A percentile compares a stretch with the other conserved stretches of the same genome.
Conservation (phyloP, 2,329 filamentous ascomycete species). For the Arthroderma sp. region DNA sequence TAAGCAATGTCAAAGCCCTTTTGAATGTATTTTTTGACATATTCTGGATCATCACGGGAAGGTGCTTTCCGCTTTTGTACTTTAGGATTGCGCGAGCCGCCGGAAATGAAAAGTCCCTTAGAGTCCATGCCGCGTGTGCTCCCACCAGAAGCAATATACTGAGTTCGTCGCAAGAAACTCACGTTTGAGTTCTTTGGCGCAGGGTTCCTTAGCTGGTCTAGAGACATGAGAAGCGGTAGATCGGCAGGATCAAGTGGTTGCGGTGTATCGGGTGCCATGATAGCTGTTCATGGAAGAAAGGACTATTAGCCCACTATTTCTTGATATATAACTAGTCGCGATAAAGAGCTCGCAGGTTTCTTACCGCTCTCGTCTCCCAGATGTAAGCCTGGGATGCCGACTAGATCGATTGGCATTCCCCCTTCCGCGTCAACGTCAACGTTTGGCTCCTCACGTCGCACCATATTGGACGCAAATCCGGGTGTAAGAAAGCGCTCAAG, state of each 20-base stretch:
- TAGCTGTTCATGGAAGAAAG: constrained; percentile 41
- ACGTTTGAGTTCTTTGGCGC: constrained; percentile 64
- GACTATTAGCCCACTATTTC: not conserved
- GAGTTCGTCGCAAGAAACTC: constrained; percentile 87
- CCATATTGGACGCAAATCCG: constrained; percentile 76
- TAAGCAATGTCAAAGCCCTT: constrained; percentile 55
- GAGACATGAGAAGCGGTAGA: constrained; percentile 65
- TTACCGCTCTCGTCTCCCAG: constrained; percentile 87
- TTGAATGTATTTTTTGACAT: constrained; percentile 47
- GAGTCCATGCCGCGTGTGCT: constrained; percentile 21
- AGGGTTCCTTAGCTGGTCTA: constrained; percentile 73
- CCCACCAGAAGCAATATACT: constrained; percentile 56
- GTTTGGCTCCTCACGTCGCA: constrained; percentile 82
- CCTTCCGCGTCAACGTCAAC: constrained; percentile 96
- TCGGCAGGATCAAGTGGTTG: constrained; percentile 71
- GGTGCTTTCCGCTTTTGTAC: constrained; percentile 20
- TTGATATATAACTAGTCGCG: not conserved
- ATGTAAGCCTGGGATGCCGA: constrained; percentile 89
- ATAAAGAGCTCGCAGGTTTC: constrained; percentile 12
- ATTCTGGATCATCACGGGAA: constrained; percentile 43
- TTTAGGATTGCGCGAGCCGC: constrained; percentile 14
- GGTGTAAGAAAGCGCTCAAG: constrained; percentile 83
- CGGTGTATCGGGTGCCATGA: constrained; percentile 61
- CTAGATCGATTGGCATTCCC: constrained; percentile 90
- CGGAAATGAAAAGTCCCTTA: constrained; percentile 16